phyloP scores from a whole-genome alignment of 176 grass and related monocot genomes.

The Elaeis guineensis region DNA sequence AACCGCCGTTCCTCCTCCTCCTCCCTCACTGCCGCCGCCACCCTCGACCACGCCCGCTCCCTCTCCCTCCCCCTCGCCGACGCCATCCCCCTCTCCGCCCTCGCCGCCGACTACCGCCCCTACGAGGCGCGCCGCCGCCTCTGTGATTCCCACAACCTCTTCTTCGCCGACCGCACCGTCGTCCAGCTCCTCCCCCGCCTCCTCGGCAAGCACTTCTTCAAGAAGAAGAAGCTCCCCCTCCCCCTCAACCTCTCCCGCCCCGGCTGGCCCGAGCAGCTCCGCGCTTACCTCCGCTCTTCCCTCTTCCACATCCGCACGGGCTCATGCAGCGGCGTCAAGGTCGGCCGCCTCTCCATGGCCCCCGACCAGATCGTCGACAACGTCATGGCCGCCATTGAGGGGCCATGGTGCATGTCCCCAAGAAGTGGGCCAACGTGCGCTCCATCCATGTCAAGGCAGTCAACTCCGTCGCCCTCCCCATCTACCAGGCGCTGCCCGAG shows the following conservation, averaged over 20 bases:
- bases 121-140: slow-evolving; percentile 72
- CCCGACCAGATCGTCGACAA: slow-evolving; percentile 52
- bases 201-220: slow-evolving; percentile 70
- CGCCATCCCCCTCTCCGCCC: slow-evolving; percentile 47
- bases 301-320: slow-evolving; percentile 50
- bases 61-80: slow-evolving; percentile 44
- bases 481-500: slow-evolving; percentile 61
- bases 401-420: slow-evolving; percentile 54
- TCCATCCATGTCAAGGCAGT: slow-evolving; percentile 56
- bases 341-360: slow-evolving; percentile 80
- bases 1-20: neutral
- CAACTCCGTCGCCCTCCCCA: slow-evolving; percentile 49
- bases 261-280: slow-evolving; percentile 66
- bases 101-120: slow-evolving; percentile 61
- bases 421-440: slow-evolving; percentile 72
- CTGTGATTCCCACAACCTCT: slow-evolving; percentile 51
- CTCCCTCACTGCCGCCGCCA: slow-evolving; percentile 21
- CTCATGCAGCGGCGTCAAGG: slow-evolving; percentile 55
- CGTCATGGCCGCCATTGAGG: slow-evolving; percentile 38
- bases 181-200: slow-evolving; percentile 75
- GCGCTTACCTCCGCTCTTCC: slow-evolving; percentile 45
- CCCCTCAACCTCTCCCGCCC: slow-evolving; percentile 47
- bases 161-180: slow-evolving; percentile 79
- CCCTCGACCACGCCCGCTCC: slow-evolving; percentile 41
- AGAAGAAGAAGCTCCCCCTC: slow-evolving; percentile 55